Evolutionary conservation across 495 filamentous ascomycete genomes (phyloP), one percentile per base, ranked within the genome.

Genomic region (Thermothielavioides terrestris): DNA sequence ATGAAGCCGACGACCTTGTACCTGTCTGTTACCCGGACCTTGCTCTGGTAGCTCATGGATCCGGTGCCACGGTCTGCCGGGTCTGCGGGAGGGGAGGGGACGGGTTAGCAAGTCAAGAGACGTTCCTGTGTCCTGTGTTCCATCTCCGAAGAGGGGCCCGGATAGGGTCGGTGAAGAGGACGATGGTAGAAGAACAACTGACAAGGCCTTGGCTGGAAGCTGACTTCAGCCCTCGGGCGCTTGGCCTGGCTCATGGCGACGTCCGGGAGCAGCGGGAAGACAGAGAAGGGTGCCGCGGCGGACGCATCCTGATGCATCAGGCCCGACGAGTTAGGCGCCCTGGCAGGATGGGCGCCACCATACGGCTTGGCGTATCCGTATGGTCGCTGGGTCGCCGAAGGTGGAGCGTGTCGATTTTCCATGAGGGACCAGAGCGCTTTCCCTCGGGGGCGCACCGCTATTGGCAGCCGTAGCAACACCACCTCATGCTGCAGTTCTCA

Each of bases 1-100:
- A 97, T 99, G 76, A 99, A 99, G 25, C 92, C 92, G 42, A 99
- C 80, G 58, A 99, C 88, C 50, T 91, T 85, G 72, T 99, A 99
- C 52, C 81, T 82, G 63, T 97, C 91, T 34, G 81, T 83, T 21
- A 98, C 86, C 34, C 85, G 79, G 42, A 95, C 88, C 64, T 95
- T 94, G 63, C 82, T 89, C 61, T 82, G 83, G 64, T 94, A 95
- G 9, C 68, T 68, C 37, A 67, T 64, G 31, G 65, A 70, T n/a
- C 68, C 68, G 42, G 57, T 63, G 39, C 66, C 65, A 42, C 69
- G 64, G 54, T 77, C 75, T 43, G 57, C 60, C 22, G 74, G 66
- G 62, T 78, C 75, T 75, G 50, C 28, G 44, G n/a, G n/a, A n/a
- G n/a, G n/a, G n/a, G n/a, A n/a, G n/a, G 47, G 39, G 23, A 22